A percentile compares a stretch with the other conserved stretches of the same genome.
Evolutionary conservation across 2,329 filamentous ascomycete genomes (phyloP).

Genomic region (Epichloe uncinata): DNA sequence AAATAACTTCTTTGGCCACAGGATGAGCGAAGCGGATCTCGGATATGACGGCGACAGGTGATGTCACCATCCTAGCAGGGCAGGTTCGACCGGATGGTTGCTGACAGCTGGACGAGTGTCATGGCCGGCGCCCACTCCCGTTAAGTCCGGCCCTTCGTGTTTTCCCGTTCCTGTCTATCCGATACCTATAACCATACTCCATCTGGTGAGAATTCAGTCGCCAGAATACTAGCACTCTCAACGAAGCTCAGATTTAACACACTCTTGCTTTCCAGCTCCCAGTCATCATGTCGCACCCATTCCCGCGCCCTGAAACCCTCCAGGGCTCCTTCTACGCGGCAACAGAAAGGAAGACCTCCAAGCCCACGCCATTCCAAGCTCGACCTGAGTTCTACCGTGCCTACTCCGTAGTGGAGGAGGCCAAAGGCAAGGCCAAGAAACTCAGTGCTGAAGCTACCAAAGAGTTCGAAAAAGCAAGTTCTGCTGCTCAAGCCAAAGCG

Average conservation of each 20-base stretch:
- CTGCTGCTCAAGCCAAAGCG: slow-evolving; percentile 50
- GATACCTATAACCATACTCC: background rate
- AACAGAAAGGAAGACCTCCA: slow-evolving; percentile 4
- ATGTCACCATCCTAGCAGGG: no score
- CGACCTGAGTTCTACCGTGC: slow-evolving; percentile 56
- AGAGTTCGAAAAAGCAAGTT: slow-evolving; percentile 59
- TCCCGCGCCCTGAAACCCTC: slow-evolving; percentile 40
- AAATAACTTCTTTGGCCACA: no score
- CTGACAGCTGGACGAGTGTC: background rate
- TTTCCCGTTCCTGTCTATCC: background rate
- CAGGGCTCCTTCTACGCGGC: slow-evolving; percentile 39
- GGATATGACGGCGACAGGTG: no score
- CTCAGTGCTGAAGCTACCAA: slow-evolving; percentile 55
- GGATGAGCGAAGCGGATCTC: no score
- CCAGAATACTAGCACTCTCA: background rate
- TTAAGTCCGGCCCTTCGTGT: background rate
- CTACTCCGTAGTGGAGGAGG: slow-evolving; percentile 63
- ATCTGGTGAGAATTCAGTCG: background rate
- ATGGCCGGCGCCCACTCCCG: background rate
- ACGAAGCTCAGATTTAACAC: background rate
- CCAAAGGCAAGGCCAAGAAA: slow-evolving; percentile 56
- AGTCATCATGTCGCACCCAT: slow-evolving; percentile 39
- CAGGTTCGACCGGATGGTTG: background rate
- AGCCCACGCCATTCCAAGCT: slow-evolving; percentile 38
- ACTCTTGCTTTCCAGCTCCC: background rate